Evolutionary conservation across 768 basidiomycete species (phyloP).

Genomic region (Trametes villosa): DNA sequence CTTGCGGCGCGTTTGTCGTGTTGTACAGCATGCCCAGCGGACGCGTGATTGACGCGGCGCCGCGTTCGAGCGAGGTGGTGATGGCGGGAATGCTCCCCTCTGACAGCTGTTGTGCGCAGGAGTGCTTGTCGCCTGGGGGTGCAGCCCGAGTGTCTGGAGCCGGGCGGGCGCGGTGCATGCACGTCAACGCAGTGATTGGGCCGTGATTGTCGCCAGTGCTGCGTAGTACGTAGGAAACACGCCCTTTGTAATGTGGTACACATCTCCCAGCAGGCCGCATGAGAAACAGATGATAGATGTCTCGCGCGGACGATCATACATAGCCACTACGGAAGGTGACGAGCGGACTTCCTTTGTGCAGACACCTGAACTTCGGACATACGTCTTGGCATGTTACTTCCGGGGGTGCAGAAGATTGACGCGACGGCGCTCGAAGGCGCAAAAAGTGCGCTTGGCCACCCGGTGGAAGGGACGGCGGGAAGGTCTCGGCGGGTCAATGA

Average conservation of each 20-base stretch:
- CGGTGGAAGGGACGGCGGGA: background rate
- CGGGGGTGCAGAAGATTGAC: no score
- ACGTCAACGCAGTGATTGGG: slow-evolving; percentile 21
- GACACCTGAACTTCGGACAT: no score
- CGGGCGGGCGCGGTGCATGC: background rate
- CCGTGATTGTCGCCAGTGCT: slow-evolving; percentile 22
- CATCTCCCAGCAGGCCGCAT: no score
- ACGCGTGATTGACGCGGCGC: slow-evolving; percentile 1
- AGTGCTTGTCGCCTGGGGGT: slow-evolving; percentile 3
- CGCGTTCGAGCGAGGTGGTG: background rate
- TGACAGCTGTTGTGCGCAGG: background rate
- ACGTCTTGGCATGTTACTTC: no score
- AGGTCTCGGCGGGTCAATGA: background rate
- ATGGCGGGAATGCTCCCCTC: background rate
- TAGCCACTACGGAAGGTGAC: no score
- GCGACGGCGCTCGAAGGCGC: no score
- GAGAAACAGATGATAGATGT: background rate
- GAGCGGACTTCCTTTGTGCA: background rate
- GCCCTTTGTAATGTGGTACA: no score
- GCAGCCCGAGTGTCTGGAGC: slow-evolving; percentile 4
- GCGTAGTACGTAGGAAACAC: background rate
- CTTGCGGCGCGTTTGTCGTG: background rate
- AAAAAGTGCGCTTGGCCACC: background rate
- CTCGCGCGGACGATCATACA: no score
- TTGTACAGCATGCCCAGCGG: background rate